phyloP scores from a whole-genome alignment of 78 protist species.

The Dictyostelium firmibasis region DNA sequence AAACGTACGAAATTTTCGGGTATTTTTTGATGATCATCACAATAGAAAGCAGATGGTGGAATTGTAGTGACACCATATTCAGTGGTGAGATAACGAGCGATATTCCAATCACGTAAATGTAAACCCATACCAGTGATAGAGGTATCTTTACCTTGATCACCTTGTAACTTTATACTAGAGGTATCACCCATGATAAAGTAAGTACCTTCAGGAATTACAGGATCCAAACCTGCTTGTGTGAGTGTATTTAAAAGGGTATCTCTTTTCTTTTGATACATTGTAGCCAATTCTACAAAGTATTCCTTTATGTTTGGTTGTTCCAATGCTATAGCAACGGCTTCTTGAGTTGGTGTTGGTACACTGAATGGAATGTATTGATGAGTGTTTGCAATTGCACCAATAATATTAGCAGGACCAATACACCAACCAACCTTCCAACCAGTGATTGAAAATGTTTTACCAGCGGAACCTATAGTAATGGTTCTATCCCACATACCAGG shows the following conservation, averaged over 20 bases:
- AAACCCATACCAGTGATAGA: conserved; percentile 49
- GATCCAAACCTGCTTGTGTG: conserved; percentile 41
- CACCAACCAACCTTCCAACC: conserved; percentile 93
- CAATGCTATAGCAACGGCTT: conserved; percentile 78
- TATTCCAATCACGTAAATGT: conserved; percentile 70
- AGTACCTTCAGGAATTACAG: conserved; percentile 82
- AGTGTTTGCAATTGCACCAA: conserved; percentile 19
- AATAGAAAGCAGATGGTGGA: conserved; percentile 89
- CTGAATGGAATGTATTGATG: conserved; percentile 77
- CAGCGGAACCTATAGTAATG: conserved; percentile 85
- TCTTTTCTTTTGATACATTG: conserved; percentile 24
- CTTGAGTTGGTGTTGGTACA: conserved; percentile 86
- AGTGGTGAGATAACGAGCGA: conserved; percentile 87
- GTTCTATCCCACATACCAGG: conserved; percentile 84
- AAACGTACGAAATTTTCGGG: conserved; percentile 62
- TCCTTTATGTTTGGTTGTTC: conserved; percentile 23
- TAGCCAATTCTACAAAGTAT: conserved; percentile 17
- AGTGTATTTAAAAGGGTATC: conserved; percentile 38
- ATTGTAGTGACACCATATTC: conserved; percentile 88
- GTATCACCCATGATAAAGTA: conserved; percentile 71
- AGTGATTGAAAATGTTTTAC: conserved; percentile 88
- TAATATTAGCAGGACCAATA: conserved; percentile 70
- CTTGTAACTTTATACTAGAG: not conserved
- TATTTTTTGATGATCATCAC: conserved; percentile 33
- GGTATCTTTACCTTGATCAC: conserved; percentile 59